Evolutionary conservation across 306 rosid species (phyloP), one percentile per base, ranked within the genome.

Genomic region (Senna siamea): DNA sequence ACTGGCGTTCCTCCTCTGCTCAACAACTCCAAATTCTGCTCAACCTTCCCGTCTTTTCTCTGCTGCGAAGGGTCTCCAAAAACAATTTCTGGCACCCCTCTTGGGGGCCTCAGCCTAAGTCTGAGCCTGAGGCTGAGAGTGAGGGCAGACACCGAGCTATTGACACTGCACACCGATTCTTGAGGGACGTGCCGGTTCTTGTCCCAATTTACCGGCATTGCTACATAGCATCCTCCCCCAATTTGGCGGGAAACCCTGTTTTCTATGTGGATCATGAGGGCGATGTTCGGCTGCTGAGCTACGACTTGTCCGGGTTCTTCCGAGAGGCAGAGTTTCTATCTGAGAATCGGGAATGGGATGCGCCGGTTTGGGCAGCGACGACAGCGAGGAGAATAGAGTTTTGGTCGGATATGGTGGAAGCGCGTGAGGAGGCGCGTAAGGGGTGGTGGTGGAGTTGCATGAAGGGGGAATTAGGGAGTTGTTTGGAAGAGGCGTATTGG

Each of bases 1-100:
- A 92, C 15, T 94, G 99, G 99, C 95, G 96, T 1, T 83, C 95
- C 47, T 88, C 91, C 41, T 92, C 99, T 0, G 51, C 54, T 0
- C 96, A 88, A 11, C 97, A 92, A 54, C 94, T 94, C 66, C 77
- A 66, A 2, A 58, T 91, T 35, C 83, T 93, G 41, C 80, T 87
- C 64, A 79, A 82, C 66, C 89, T 91, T 59, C 97, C 97, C 0
- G 7, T 75, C 32, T 68, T 86, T 0, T 69, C 82, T 5, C 72
- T 93, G 22, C 83, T 86, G 23, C 85, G 88, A 8, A 76, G 80
- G 34, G 85, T 93, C 73, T 75, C 93, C 2, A 55, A 41, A 2
- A 64, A 84, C 44, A 56, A 40, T 4, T 85, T 88, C 70, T 93
- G 94, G 97, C 79, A 73, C 71, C 80, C 77, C 0, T 79, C 89